Percentiles rank a stretch among this genome's conserved stretches.
phyloP scores from a whole-genome alignment of 495 filamentous ascomycete genomes.

The Alectoria sarmentosa region DNA sequence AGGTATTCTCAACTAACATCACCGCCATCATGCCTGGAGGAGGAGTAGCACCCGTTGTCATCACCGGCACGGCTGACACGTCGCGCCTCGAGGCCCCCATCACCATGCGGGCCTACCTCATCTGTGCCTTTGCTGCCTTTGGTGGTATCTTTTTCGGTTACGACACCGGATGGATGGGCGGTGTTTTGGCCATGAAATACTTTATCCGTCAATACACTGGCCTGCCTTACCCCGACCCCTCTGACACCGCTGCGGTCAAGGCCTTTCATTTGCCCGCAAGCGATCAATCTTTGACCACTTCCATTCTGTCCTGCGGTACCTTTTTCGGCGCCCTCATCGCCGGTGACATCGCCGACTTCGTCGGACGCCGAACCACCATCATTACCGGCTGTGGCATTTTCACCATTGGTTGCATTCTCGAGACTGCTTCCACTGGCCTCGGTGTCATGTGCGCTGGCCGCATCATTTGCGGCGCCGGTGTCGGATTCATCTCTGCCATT shows the following conservation, averaged over 20 bases:
- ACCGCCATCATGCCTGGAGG: constrained; percentile 33
- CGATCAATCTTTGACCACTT: constrained; percentile 58
- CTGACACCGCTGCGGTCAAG: constrained; percentile 27
- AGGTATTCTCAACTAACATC: not conserved
- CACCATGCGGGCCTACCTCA: constrained; percentile 54
- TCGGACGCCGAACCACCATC: constrained; percentile 62
- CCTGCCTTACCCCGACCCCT: constrained; percentile 16
- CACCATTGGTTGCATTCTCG: constrained; percentile 55
- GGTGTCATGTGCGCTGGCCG: constrained; percentile 59
- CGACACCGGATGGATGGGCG: constrained; percentile 50
- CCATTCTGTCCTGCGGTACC: constrained; percentile 67
- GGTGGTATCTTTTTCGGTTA: constrained; percentile 53
- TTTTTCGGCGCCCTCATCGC: constrained; percentile 70
- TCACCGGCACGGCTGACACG: constrained; percentile 35
- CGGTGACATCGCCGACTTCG: constrained; percentile 60
- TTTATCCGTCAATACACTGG: constrained; percentile 41
- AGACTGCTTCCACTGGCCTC: constrained; percentile 45
- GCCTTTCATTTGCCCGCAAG: constrained; percentile 41
- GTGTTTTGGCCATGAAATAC: constrained; percentile 47
- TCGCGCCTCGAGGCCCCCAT: constrained; percentile 53
- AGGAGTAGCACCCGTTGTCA: constrained; percentile 22
- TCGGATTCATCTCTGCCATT: constrained; percentile 67
- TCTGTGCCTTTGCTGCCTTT: constrained; percentile 54
- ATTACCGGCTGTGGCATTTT: constrained; percentile 59
- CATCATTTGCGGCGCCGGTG: constrained; percentile 63